Conservation (phyloP, 495 filamentous ascomycete species). For the Stereocaulon alpinum region DNA sequence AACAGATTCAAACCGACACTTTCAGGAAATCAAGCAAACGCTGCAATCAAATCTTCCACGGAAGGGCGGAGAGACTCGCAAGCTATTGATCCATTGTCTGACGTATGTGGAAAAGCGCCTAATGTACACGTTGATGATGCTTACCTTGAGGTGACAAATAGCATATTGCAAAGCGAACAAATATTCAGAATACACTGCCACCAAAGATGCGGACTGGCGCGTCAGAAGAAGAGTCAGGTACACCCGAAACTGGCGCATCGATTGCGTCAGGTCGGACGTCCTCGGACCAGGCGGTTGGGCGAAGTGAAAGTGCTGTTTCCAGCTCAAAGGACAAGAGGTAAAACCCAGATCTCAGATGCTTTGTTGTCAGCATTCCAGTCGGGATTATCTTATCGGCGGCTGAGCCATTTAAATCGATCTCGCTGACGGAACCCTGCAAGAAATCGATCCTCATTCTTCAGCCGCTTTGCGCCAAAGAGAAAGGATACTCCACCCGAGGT, state of each 20-base stretch:
- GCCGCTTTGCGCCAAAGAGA: conserved; percentile 72
- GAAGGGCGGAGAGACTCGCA: conserved; percentile 19
- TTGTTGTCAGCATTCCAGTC: conserved; percentile 7
- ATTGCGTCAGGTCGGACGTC: conserved; percentile 16
- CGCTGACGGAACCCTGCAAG: conserved; percentile 33
- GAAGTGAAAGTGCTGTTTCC: conserved; percentile 27
- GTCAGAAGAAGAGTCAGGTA: conserved; percentile 43
- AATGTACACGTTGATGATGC: conserved; percentile 4
- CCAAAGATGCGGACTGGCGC: conserved; percentile 51
- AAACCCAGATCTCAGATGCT: conserved; percentile 21
- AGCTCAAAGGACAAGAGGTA: conserved; percentile 58
- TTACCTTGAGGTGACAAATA: conserved; percentile 25
- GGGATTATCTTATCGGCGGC: conserved; percentile 2
- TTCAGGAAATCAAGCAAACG: conserved; percentile 17
- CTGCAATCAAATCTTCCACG: conserved; percentile 7
- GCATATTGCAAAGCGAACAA: conserved; percentile 77
- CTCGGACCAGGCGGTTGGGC: conserved; percentile 28
- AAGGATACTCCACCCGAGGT: conserved; percentile 45
- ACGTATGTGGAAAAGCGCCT: conserved; percentile 31
- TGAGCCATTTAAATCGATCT: background rate
- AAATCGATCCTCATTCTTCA: conserved; percentile 85
- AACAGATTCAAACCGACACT: conserved; percentile 25
- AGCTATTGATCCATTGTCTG: conserved; percentile 47
- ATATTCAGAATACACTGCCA: conserved; percentile 60
- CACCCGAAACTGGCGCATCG: conserved; percentile 28